These are phyloP conservation scores for Neonothopanus nambi DNA, from an alignment of 1,284 basidiomycete species.

Conservation along the genomic window DNA sequence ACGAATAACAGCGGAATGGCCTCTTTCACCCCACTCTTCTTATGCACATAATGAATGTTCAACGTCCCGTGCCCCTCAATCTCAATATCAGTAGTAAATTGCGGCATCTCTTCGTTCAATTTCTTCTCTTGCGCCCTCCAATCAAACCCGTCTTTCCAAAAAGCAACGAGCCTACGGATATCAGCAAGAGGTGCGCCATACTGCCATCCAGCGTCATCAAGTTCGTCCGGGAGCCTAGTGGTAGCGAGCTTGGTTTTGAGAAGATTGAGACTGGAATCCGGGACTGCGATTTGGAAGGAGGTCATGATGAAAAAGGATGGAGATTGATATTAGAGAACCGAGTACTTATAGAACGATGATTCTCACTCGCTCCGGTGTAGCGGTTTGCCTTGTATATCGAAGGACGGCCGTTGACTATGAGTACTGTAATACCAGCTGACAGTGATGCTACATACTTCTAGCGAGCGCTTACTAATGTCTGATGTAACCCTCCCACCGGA, in stretches of 20 bases:
- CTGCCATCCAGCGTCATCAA: slow-evolving; percentile 43
- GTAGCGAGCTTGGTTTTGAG: slow-evolving; percentile 38
- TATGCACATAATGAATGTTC: slow-evolving; percentile 8
- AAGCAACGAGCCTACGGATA: slow-evolving; percentile 40
- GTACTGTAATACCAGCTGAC: no score
- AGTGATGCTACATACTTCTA: no score
- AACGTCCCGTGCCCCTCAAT: slow-evolving; percentile 41
- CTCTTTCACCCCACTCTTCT: not conserved
- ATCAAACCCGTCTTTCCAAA: slow-evolving; percentile 25
- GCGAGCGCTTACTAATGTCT: no score
- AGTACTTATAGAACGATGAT: no score
- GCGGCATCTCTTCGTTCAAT: slow-evolving; percentile 47
- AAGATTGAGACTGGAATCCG: slow-evolving; percentile 35
- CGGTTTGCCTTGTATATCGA: no score
- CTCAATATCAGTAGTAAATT: slow-evolving; percentile 45
- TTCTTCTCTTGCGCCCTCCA: slow-evolving; percentile 46
- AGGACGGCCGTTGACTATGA: no score
- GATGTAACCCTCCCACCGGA: no score
- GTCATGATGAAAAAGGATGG: slow-evolving; percentile 5
- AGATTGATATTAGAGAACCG: no score
- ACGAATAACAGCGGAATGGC: slow-evolving; percentile 6
- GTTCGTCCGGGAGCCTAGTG: slow-evolving; percentile 47
- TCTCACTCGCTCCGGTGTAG: no score
- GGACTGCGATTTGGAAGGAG: slow-evolving; percentile 43
- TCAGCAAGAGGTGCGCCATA: slow-evolving; percentile 52